A percentile compares a stretch with the other conserved stretches of the same genome.
Evolutionary conservation across 345 rosid genomes (phyloP).

Genomic region (Theobroma cacao): DNA sequence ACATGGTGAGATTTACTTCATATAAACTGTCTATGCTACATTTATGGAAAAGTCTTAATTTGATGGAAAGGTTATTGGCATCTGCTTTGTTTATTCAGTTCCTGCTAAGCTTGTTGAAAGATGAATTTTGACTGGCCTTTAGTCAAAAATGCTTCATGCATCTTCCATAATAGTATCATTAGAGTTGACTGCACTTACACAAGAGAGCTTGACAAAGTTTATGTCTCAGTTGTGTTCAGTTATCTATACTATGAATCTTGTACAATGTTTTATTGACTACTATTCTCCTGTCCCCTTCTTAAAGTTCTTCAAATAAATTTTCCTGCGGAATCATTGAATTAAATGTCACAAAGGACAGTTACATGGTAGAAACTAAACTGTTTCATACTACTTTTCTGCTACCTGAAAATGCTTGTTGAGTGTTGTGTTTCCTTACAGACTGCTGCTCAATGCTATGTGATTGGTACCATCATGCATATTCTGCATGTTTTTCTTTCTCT

Average conservation of each 20-base stretch:
- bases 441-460: not conserved
- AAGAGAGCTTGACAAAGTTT: not conserved
- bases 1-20: slow-evolving; percentile 41
- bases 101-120: not conserved
- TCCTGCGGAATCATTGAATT: not conserved
- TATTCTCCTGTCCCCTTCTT: too few relatives aligned
- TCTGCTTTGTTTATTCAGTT: not conserved
- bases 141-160: not conserved
- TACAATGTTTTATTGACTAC: not conserved
- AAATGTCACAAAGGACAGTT: not conserved
- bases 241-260: not conserved
- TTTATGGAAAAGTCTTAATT: not conserved
- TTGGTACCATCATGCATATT: not conserved
- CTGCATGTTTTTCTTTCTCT: not conserved
- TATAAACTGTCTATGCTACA: not conserved
- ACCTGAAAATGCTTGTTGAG: not conserved
- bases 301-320: not conserved
- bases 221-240: too few relatives aligned
- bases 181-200: not conserved
- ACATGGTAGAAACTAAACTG: not conserved
- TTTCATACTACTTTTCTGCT: not conserved
- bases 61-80: not conserved
- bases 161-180: not conserved
- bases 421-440: not conserved
- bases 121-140: not conserved